Evolutionary conservation across 495 filamentous ascomycete species (phyloP).

Genomic region (Cercophora samala): DNA sequence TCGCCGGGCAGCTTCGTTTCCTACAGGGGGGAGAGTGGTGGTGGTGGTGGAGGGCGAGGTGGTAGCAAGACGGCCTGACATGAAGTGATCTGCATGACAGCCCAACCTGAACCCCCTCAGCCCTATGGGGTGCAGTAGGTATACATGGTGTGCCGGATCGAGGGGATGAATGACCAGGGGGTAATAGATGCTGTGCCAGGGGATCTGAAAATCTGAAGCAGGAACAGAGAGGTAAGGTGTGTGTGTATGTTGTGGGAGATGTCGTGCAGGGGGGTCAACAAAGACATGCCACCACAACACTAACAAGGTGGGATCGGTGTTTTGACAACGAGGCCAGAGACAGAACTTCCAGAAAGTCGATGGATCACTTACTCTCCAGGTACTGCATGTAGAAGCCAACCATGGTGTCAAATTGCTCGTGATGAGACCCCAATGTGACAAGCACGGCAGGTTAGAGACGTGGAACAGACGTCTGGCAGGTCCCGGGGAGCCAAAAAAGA

Average conservation of each 20-base stretch:
- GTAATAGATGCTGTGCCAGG: slow-evolving; percentile 21
- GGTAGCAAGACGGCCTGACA: slow-evolving; percentile 36
- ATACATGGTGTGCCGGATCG: slow-evolving; percentile 20
- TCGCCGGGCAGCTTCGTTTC: slow-evolving; percentile 25
- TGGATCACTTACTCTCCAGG: slow-evolving; percentile 56
- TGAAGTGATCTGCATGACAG: slow-evolving; percentile 45
- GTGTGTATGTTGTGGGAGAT: slow-evolving; percentile 22
- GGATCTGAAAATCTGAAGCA: slow-evolving; percentile 25
- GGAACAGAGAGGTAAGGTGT: slow-evolving; percentile 18
- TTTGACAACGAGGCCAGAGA: slow-evolving; percentile 7
- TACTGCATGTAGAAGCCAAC: slow-evolving; percentile 62
- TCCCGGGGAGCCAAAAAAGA: slow-evolving; percentile 25
- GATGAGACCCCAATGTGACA: slow-evolving; percentile 15
- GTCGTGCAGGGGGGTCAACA: slow-evolving; percentile 27
- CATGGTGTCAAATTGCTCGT: slow-evolving; percentile 43
- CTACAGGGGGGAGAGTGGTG: neutral
- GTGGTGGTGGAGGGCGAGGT: slow-evolving; percentile 11
- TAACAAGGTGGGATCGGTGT: slow-evolving; percentile 20
- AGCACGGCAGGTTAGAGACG: slow-evolving; percentile 11
- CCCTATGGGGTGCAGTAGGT: slow-evolving; percentile 27
- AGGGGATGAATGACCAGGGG: slow-evolving; percentile 17
- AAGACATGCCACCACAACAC: slow-evolving; percentile 28
- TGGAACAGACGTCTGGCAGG: slow-evolving; percentile 11
- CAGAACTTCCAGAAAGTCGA: slow-evolving; percentile 12
- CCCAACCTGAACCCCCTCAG: slow-evolving; percentile 42